Evolutionary conservation across 108 stramenopile species (phyloP), one percentile per base, ranked within the genome.

Genomic region (Nannochloropsis granulata): DNA sequence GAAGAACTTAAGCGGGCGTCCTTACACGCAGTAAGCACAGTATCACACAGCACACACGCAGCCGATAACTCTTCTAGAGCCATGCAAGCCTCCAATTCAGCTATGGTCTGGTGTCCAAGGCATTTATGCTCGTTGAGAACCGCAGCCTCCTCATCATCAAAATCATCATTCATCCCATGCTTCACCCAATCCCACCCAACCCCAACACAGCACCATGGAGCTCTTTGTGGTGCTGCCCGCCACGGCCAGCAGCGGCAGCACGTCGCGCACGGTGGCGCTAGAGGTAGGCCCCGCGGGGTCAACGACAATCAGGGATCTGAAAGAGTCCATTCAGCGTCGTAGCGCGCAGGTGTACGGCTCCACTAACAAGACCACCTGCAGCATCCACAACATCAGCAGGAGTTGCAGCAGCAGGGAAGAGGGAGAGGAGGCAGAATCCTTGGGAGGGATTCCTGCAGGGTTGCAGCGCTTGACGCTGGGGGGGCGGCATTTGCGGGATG

Each of bases 381-480:
- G 21, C 56, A n/a, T 71, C 56, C 56, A n/a, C 56, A 71, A 71
- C n/a, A n/a, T n/a, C 21, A 71, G 56, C 56, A 71, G 0, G 21
- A 71, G 2, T 11, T 7, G n/a, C n/a, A n/a, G 11, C 5, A 71
- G 56, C 56, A n/a, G 8, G 21, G 56, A 9, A n/a, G 56, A 71
- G 21, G 10, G 10, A n/a, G 5, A 71, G 7, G n/a, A 71, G 16
- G n/a, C 5, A 71, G 56, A 71, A n/a, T 3, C 8, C 56, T 71
- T 71, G 56, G 11, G 11, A 21, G 88, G 88, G 19, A 84, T 88
- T 7, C 88, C 88, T 13, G 79, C 82, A 13, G 25, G 43, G 24
- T 45, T 85, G 56, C 88, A 88, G 81, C 84, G 88, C 13, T 81
- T 88, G 43, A 88, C 81, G 7, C 19, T 26, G n/a, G 88, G 88